Percentiles rank a stretch among this genome's conserved stretches.
Conservation (phyloP, 129 eudicot genomes). For the Flaveria ramosissima region DNA sequence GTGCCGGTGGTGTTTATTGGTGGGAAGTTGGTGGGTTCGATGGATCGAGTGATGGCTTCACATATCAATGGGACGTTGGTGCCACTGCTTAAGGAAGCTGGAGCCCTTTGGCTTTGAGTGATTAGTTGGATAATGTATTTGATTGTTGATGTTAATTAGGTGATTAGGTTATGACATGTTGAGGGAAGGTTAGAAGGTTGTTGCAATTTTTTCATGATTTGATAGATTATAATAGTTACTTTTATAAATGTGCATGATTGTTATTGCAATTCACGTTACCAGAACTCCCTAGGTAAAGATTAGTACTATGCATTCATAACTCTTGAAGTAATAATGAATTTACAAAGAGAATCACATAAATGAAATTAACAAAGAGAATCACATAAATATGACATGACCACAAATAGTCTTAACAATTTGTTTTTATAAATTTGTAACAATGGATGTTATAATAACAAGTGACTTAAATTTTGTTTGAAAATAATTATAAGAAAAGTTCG, state of each 20-base stretch:
- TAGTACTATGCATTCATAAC: background rate
- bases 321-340: too few relatives aligned
- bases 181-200: background rate
- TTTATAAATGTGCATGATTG: background rate
- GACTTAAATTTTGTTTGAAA: too few relatives aligned
- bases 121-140: background rate
- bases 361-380: too few relatives aligned
- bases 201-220: background rate
- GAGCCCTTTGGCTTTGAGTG: conserved; percentile 70
- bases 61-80: conserved; percentile 81
- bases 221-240: background rate
- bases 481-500: too few relatives aligned
- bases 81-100: conserved; percentile 80
- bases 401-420: too few relatives aligned
- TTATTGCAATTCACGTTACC: background rate
- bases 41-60: conserved; percentile 86
- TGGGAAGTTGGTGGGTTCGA: conserved; percentile 70
- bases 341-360: too few relatives aligned
- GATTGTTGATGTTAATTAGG: background rate
- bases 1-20: conserved; percentile 91
- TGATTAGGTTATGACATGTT: conserved; percentile 2
- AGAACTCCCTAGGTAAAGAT: background rate
- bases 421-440: too few relatives aligned
- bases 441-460: too few relatives aligned
- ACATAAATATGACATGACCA: too few relatives aligned